Base-by-base conservation (phyloP, 2,329 filamentous ascomycete species). In the Sporothrix protearum region DNA sequence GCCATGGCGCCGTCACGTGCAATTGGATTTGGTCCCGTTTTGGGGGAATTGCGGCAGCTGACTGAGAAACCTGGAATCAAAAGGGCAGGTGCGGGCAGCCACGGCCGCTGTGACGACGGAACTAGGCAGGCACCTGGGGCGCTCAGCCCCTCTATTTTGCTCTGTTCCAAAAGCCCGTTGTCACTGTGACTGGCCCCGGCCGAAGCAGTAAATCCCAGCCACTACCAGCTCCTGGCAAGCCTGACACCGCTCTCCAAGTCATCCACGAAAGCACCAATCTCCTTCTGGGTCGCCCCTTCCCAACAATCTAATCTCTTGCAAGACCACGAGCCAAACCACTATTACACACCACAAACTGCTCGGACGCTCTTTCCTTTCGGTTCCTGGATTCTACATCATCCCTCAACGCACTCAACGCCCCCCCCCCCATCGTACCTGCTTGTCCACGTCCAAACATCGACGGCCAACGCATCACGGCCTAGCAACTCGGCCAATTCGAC, bases 251-350 rank as follows among this genome's bases (percentile, higher is more conserved):
- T 61, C 22, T 68, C 66, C 42, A 59, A 69, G 68, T 55, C 68
- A 70, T 70, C 69, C 59, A 39, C 57, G 57, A 64, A 70, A 39
- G 33, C 57, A 39, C 28, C 55, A 63, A 63, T 64, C 64, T 63
- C 69, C 45, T 61, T 39, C 30, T 49, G 25, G 42, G 45, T 45
- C 55, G 55, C 68, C 42, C 68, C 55, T 70, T 70, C 68, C 68
- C 68, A 69, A 47, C 61, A 45, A n/a, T 39, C 59, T 39, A 45
- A 30, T 19, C 30, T 63, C 67, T 36, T 33, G 30, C 30, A 45
- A 49, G 45, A 39, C 42, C 64, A 49, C 63, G 42, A 51, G 64
- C 45, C 64, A 51, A 51, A 67, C 42, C 28, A n/a, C 9, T 45
- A 67, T 22, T 53, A 16, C 57, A 59, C 12, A 64, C 36, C 36